Evolutionary conservation across 225 moss, liverwort and hornwort species (phyloP).

Genomic region (Anthoceros angustus): DNA sequence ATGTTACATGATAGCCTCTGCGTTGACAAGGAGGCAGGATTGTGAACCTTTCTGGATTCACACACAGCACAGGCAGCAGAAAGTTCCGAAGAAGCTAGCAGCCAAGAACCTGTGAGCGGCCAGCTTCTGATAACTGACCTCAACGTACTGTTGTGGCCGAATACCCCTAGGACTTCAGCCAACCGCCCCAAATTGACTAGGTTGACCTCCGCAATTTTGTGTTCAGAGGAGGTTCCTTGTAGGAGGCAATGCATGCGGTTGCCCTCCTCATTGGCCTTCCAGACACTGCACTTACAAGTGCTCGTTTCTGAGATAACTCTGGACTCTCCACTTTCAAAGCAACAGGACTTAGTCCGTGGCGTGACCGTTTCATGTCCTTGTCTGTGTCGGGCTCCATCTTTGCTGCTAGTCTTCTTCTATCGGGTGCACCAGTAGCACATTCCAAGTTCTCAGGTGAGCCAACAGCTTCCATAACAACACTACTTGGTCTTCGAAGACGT

Average conservation of each 20-base stretch:
- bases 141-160: too few relatives aligned
- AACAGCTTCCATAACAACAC: neutral
- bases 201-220: neutral
- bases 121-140: too few relatives aligned
- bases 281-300: neutral
- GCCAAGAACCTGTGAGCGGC: too few relatives aligned
- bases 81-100: too few relatives aligned
- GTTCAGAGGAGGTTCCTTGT: neutral
- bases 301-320: neutral
- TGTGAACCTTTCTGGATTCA: too few relatives aligned
- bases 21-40: too few relatives aligned
- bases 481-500: neutral
- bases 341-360: neutral
- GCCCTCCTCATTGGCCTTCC: constrained; percentile 1
- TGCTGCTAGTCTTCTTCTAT: neutral
- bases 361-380: neutral
- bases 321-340: neutral
- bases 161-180: too few relatives aligned
- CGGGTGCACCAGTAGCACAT: neutral
- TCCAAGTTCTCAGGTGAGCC: neutral
- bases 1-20: too few relatives aligned
- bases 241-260: neutral
- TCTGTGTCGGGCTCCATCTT: neutral
- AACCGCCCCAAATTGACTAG: neutral
- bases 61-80: too few relatives aligned